These are phyloP conservation scores for Forsythia suspensa DNA, from an alignment of 257 asterid genomes.

Conservation along the genomic window DNA sequence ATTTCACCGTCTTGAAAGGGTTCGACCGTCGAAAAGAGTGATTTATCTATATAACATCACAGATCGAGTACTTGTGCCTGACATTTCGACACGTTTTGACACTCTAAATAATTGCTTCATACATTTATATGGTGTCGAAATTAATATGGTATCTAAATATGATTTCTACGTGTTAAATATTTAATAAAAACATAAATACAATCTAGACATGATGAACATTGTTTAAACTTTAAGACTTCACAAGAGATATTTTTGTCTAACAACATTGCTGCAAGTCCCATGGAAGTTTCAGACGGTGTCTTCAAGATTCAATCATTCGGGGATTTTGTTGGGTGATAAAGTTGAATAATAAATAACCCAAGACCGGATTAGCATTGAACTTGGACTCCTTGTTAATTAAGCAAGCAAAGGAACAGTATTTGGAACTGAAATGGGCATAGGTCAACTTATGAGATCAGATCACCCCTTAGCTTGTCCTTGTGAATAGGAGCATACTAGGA, in stretches of 20 bases:
- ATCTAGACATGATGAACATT: too few species aligned
- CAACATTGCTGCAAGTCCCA: not conserved
- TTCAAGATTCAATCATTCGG: not conserved
- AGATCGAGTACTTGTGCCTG: too few species aligned
- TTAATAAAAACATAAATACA: too few species aligned
- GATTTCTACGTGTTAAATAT: too few species aligned
- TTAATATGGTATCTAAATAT: too few species aligned
- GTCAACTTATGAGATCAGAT: not conserved
- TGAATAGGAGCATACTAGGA: not conserved
- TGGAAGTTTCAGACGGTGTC: not conserved
- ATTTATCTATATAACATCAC: too few species aligned
- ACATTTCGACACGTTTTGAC: too few species aligned
- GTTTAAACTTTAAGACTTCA: too few species aligned
- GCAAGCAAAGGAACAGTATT: not conserved
- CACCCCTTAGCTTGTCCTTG: not conserved
- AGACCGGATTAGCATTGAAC: not conserved
- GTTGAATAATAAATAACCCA: not conserved
- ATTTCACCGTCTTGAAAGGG: too few species aligned
- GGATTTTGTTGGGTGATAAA: not conserved
- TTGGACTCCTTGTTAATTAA: not conserved
- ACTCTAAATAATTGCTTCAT: too few species aligned
- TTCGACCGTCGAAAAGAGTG: too few species aligned
- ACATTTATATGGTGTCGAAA: too few species aligned
- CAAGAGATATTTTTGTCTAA: not conserved
- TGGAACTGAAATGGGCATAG: not conserved